Evolutionary conservation across 805 yeast genomes (phyloP).

Genomic region (Kuraishia floccosa): DNA sequence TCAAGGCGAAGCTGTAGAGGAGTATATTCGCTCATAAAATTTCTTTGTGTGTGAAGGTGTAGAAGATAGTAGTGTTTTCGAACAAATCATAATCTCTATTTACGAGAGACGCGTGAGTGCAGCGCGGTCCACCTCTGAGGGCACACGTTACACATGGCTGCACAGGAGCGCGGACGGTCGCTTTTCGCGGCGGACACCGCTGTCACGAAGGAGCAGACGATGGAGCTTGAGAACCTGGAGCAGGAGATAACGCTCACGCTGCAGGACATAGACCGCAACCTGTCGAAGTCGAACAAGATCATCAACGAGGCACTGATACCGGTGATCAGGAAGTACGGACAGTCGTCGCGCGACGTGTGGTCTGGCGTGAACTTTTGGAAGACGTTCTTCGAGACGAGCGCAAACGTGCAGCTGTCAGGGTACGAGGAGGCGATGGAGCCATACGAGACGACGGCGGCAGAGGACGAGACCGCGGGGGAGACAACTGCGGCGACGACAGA

Average conservation of each 20-base stretch:
- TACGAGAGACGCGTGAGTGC: no score
- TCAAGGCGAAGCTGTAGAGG: slow-evolving; percentile 14
- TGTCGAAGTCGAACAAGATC: slow-evolving; percentile 54
- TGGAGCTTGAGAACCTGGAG: slow-evolving; percentile 55
- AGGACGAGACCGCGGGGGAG: slow-evolving; percentile 11
- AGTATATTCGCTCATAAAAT: no score
- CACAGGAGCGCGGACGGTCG: no score
- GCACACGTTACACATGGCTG: no score
- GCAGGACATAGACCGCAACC: slow-evolving; percentile 70
- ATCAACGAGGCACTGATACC: slow-evolving; percentile 64
- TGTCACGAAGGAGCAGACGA: slow-evolving; percentile 3
- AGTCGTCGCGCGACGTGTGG: slow-evolving; percentile 51
- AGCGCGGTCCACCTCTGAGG: no score
- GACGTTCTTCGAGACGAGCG: slow-evolving; percentile 64
- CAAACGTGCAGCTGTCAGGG: slow-evolving; percentile 25
- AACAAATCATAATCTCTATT: no score
- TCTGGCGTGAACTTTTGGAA: slow-evolving; percentile 65
- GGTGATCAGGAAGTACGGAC: slow-evolving; percentile 46
- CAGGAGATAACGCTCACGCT: slow-evolving; percentile 68
- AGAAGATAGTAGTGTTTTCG: no score
- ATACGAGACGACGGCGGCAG: slow-evolving; percentile 15
- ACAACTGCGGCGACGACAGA: slow-evolving; percentile 2
- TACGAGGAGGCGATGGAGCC: slow-evolving; percentile 4
- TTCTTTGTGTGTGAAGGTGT: no score
- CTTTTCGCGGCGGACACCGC: no score